Conservation (phyloP, 768 basidiomycete genomes). For the Russula vinacea region DNA sequence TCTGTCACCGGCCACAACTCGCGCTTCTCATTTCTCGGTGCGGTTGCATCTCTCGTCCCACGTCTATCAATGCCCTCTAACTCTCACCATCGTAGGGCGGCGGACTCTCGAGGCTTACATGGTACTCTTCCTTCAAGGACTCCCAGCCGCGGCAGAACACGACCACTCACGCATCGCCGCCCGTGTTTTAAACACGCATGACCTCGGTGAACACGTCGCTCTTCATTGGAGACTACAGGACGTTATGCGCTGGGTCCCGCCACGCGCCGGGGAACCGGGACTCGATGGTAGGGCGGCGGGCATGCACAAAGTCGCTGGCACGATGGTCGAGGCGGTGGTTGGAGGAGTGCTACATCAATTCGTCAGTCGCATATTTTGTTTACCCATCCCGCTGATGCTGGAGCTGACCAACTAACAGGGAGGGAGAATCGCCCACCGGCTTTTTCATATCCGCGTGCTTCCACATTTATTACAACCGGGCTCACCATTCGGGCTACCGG, state of each 20-base stretch:
- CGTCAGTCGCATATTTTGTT: conserved; percentile 46
- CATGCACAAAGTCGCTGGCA: conserved; percentile 73
- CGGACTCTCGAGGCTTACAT: conserved; percentile 75
- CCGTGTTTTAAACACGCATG: conserved; percentile 62
- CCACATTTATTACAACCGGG: conserved; percentile 38
- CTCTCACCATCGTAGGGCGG: conserved; percentile 51
- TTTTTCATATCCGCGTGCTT: conserved; percentile 45
- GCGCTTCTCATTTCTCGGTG: conserved; percentile 70
- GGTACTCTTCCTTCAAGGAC: conserved; percentile 64
- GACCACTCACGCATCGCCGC: conserved; percentile 58
- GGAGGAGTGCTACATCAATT: conserved; percentile 80
- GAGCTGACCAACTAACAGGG: conserved; percentile 35
- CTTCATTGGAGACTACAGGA: conserved; percentile 71
- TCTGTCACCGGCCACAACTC: conserved; percentile 69
- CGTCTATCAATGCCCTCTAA: neutral
- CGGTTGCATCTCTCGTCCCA: conserved; percentile 30
- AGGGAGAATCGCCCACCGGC: conserved; percentile 39
- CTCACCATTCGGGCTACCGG: conserved; percentile 36
- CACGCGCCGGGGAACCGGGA: conserved; percentile 32
- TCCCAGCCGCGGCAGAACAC: conserved; percentile 43
- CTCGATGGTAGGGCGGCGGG: conserved; percentile 51
- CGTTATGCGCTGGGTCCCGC: conserved; percentile 59
- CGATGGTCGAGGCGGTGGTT: conserved; percentile 69
- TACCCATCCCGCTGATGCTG: neutral
- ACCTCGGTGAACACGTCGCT: conserved; percentile 71